Evolutionary conservation across 768 basidiomycete genomes (phyloP), one percentile per base, ranked within the genome.

Genomic region (Pisolithus sp.): DNA sequence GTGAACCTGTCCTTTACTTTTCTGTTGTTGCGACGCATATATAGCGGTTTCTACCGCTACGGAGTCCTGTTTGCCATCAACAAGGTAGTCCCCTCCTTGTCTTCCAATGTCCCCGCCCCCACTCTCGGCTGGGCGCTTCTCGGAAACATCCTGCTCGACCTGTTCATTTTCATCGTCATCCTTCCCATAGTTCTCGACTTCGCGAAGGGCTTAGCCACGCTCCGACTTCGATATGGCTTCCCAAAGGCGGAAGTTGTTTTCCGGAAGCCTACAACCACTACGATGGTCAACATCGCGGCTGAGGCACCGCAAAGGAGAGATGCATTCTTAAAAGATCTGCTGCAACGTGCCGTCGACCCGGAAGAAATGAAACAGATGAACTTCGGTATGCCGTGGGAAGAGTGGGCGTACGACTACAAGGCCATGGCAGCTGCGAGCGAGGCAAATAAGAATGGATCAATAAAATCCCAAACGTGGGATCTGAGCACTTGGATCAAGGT

Each of bases 401-500:
- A 69, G 42, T 68, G 68, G 66, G 41, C 37, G 6, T 62, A 68
- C 26, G 67, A 68, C 55, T 63, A 63, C 43, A 56, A 39, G 37
- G 66, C 62, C 7, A 68, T 68, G 67, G 55, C 53, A 9, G 52
- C 57, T 7, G 66, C 68, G 1, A 49, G 46, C 13, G 58, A 67
- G 30, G 39, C 56, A 26, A 54, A 59, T 44, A 57, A 57, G 42
- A 53, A 48, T n/a, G 63, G 63, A 1, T 8, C 53, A 13, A 59
- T 68, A 8, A 28, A 26, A 4, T 55, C 55, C 24, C 57, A 57
- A 43, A 62, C 57, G 23, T 68, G 66, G 66, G 62, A 67, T 3
- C 48, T 60, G n/a, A 64, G 62, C 44, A 62, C 68, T 18, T 68
- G 67, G 67, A 69, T 69, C 59, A 69, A 58, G 54, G 59, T 57